These are phyloP conservation scores for Eucalyptus erythrocorys DNA, from an alignment of 345 rosid species.

Conservation along the genomic window DNA sequence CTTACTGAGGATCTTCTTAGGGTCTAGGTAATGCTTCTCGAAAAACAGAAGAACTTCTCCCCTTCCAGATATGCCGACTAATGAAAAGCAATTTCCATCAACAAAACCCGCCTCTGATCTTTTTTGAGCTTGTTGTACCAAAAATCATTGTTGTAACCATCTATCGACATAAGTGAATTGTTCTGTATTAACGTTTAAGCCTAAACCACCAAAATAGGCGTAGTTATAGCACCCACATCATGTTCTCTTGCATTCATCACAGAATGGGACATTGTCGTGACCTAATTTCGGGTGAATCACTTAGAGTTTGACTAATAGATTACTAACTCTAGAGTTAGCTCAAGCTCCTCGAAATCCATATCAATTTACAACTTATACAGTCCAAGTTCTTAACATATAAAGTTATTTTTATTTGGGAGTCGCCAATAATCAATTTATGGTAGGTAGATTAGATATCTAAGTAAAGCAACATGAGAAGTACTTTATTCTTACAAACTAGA, in stretches of 20 bases:
- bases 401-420: no score
- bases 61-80: not conserved
- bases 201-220: not conserved
- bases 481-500: no score
- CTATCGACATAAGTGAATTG: not conserved
- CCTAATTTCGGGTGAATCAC: no score
- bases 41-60: not conserved
- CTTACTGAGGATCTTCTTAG: not conserved
- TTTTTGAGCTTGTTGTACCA: not conserved
- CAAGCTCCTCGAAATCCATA: no score
- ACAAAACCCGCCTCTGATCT: not conserved
- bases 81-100: not conserved
- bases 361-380: no score
- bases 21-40: not conserved
- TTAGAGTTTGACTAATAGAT: no score
- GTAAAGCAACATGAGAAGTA: no score
- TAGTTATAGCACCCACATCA: not conserved
- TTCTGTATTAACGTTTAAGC: not conserved
- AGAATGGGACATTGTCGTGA: not conserved
- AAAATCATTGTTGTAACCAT: not conserved
- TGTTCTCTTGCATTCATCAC: not conserved
- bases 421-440: no score
- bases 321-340: no score
- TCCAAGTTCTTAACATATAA: no score
- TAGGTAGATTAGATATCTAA: rapidly evolving